phyloP scores from a whole-genome alignment of 2,329 filamentous ascomycete species.

The Aureobasidium sp. region DNA sequence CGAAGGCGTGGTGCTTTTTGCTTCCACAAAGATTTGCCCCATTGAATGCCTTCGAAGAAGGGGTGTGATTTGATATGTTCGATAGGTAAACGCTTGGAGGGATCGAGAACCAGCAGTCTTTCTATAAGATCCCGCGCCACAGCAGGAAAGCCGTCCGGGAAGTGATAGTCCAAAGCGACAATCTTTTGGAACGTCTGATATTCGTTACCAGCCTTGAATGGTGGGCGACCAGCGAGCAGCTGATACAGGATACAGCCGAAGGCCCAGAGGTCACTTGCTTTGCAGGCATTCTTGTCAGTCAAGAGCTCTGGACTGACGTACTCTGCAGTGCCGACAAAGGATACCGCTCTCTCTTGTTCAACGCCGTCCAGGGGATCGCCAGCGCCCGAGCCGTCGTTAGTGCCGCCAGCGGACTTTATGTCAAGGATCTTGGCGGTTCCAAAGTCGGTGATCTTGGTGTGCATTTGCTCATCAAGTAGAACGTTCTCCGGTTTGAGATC shows the following conservation, averaged over 20 bases:
- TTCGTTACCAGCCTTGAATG: conserved; percentile 93
- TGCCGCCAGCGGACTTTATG: conserved; percentile 25
- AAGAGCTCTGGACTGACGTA: conserved; percentile 97
- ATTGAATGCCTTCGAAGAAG: conserved; percentile 83
- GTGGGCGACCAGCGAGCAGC: conserved; percentile 85
- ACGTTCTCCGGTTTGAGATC: conserved; percentile 98
- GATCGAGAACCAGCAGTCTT: conserved; percentile 82
- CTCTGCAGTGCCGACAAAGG: conserved; percentile 95
- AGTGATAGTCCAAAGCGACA: conserved; percentile 86
- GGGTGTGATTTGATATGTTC: conserved; percentile 96
- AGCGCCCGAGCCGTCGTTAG: conserved; percentile 32
- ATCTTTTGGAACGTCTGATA: conserved; percentile 99
- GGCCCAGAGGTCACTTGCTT: conserved; percentile 95
- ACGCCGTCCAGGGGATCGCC: conserved; percentile 48
- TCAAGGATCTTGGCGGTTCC: conserved; percentile 93
- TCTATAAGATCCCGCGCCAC: conserved; percentile 85
- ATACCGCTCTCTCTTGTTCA: conserved; percentile 72
- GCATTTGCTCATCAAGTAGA: conserved; percentile 88
- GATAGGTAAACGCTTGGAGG: conserved; percentile 72
- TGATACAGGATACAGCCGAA: conserved; percentile 98
- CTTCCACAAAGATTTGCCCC: conserved; percentile 82
- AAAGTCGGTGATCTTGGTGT: conserved; percentile 98
- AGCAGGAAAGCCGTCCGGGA: conserved; percentile 78
- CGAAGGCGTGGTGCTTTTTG: conserved; percentile 81
- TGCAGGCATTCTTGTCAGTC: conserved; percentile 93